A percentile compares a stretch with the other conserved stretches of the same genome.
Evolutionary conservation across 176 grass and related monocot species (phyloP).

Genomic region (Zoysia pacifica): DNA sequence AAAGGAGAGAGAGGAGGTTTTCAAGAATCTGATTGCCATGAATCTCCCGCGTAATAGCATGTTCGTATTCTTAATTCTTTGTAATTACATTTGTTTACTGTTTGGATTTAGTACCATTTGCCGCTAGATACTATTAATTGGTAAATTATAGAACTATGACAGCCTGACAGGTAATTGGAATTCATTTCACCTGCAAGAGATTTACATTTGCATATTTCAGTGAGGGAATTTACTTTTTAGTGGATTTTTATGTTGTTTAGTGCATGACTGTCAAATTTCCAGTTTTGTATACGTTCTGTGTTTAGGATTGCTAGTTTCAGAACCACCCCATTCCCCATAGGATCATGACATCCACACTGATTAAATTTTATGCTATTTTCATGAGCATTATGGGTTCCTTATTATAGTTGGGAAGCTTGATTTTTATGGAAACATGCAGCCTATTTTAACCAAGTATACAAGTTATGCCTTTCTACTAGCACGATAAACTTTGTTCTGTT

Average conservation of each 20-base stretch:
- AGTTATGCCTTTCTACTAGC: not conserved
- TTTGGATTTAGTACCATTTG: constrained; percentile 16
- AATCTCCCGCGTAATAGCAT: constrained; percentile 99
- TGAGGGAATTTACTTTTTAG: not conserved
- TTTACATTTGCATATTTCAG: constrained; percentile 14
- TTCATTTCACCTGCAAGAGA: constrained; percentile 7
- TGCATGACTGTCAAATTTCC: constrained; percentile 15
- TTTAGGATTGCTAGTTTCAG: constrained; percentile 29
- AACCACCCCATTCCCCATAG: constrained; percentile 12
- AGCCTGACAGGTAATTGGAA: constrained; percentile 9
- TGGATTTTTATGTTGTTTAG: not conserved
- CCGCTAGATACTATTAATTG: constrained; percentile 26
- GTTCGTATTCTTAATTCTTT: constrained; percentile 61
- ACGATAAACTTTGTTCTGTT: constrained; percentile 1
- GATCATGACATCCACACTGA: not conserved
- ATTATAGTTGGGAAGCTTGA: not conserved
- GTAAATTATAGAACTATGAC: constrained; percentile 14
- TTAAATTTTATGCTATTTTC: not conserved
- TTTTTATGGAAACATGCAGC: not conserved
- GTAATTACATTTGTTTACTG: constrained; percentile 32
- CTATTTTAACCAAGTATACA: not conserved
- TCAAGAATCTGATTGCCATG: constrained; percentile 88
- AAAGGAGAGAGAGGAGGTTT: constrained; percentile 97
- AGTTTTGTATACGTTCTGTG: constrained; percentile 13
- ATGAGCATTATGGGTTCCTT: not conserved